Percentiles rank a stretch among this genome's conserved stretches.
Conservation (phyloP, 305 asterid species). For the Solanum hybrid region DNA sequence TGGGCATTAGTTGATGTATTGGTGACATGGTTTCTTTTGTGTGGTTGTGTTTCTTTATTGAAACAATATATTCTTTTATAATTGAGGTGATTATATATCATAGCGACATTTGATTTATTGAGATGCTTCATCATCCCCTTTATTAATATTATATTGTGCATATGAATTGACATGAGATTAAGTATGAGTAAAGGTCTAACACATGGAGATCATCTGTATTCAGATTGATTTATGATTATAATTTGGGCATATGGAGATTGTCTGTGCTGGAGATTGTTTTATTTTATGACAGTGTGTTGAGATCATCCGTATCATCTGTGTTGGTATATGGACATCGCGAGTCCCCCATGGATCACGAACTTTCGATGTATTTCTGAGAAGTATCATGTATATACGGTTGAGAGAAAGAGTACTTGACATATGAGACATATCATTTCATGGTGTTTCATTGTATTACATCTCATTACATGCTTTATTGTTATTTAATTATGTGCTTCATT, state of each 20-base stretch:
- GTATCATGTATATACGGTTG: not conserved
- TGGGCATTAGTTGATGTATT: not conserved
- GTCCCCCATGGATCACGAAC: not conserved
- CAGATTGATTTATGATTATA: not conserved
- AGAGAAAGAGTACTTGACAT: not conserved
- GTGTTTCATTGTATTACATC: not conserved
- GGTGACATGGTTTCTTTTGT: not conserved
- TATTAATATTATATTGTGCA: not conserved
- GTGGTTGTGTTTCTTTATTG: not conserved
- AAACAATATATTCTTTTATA: too few relatives aligned
- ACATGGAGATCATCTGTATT: not conserved
- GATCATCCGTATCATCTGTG: not conserved
- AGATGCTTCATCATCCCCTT: not conserved
- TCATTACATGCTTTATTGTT: too few relatives aligned
- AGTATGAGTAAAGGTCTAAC: not conserved
- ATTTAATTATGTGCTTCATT: not conserved
- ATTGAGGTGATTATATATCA: not conserved
- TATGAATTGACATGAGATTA: not conserved
- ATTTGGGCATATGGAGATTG: not conserved
- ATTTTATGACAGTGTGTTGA: not conserved
- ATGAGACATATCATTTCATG: not conserved
- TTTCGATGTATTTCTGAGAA: too few relatives aligned
- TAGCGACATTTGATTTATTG: too few relatives aligned
- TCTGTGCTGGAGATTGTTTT: not conserved
- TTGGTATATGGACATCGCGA: not conserved